phyloP scores from a whole-genome alignment of 164 flowering plant species.

The Hamamelis virginiana region DNA sequence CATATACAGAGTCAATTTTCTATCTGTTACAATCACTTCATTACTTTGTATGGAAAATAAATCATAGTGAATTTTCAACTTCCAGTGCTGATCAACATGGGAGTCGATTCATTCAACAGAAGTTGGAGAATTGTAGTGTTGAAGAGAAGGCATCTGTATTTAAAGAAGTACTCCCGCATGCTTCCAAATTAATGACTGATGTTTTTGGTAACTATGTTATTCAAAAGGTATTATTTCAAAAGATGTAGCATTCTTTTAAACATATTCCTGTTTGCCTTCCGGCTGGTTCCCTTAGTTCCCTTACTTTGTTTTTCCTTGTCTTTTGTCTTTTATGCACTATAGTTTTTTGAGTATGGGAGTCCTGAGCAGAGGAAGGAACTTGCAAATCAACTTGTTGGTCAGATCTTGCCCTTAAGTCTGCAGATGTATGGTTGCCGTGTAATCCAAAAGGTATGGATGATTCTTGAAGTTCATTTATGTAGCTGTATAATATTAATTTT shows the following conservation, averaged over 20 bases:
- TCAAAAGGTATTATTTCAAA: slow-evolving; percentile 63
- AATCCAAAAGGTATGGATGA: slow-evolving; percentile 71
- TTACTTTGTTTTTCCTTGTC: background rate
- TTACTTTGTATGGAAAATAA: too few species aligned
- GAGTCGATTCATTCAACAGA: slow-evolving; percentile 93
- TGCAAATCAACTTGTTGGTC: slow-evolving; percentile 67
- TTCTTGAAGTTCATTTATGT: background rate
- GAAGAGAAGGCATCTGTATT: slow-evolving; percentile 84
- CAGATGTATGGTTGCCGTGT: slow-evolving; percentile 98
- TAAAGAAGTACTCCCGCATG: slow-evolving; percentile 79
- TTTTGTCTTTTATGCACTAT: background rate
- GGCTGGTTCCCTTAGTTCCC: background rate
- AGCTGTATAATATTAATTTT: too few species aligned
- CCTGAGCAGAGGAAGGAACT: slow-evolving; percentile 68
- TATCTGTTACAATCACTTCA: too few species aligned
- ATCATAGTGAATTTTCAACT: slow-evolving; percentile 9
- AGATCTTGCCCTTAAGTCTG: slow-evolving; percentile 65
- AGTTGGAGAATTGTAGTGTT: slow-evolving; percentile 62
- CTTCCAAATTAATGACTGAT: slow-evolving; percentile 72
- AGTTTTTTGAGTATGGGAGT: slow-evolving; percentile 91
- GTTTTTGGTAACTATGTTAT: slow-evolving; percentile 95
- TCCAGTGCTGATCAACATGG: slow-evolving; percentile 94
- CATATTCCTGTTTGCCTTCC: background rate
- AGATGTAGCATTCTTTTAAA: background rate
- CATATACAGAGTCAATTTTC: background rate